A percentile compares a stretch with the other conserved stretches of the same genome.
These are phyloP conservation scores for Lasiodiplodia hormozganensis DNA, from an alignment of 2,329 filamentous ascomycete species.

Conservation along the genomic window DNA sequence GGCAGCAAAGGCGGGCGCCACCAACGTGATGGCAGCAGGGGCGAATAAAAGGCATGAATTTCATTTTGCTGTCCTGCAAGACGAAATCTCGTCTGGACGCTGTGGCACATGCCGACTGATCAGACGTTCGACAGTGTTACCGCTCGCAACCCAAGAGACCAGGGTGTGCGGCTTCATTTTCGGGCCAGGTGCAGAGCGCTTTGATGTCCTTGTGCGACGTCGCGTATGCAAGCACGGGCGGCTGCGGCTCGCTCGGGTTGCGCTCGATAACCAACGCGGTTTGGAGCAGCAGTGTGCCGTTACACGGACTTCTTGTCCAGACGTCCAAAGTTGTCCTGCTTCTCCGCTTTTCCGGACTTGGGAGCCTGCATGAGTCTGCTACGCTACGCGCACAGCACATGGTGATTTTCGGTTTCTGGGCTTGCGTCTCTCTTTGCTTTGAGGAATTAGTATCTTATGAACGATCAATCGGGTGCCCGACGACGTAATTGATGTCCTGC, in stretches of 20 bases:
- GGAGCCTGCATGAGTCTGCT: neutral
- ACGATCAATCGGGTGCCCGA: no score
- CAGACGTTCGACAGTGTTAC: constrained; percentile 23
- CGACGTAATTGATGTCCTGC: neutral
- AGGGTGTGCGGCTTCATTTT: neutral
- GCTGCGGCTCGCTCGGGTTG: neutral
- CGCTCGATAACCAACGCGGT: no score
- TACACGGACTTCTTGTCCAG: neutral
- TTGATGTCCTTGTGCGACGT: constrained; percentile 8
- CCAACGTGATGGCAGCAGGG: neutral
- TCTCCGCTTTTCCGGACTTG: neutral
- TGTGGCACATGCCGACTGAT: constrained; percentile 10
- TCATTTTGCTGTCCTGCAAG: neutral
- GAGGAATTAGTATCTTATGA: neutral
- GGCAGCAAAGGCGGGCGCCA: neutral
- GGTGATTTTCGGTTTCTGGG: neutral
- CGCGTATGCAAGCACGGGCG: constrained; percentile 9
- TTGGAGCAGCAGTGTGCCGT: neutral
- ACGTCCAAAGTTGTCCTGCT: neutral
- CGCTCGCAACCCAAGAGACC: neutral
- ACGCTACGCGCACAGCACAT: neutral
- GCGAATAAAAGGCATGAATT: neutral
- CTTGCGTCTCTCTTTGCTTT: neutral
- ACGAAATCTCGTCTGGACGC: neutral
- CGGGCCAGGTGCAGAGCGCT: constrained; percentile 11